These are phyloP conservation scores for Arachis stenosperma DNA, from an alignment of 306 rosid species.

Conservation along the genomic window DNA sequence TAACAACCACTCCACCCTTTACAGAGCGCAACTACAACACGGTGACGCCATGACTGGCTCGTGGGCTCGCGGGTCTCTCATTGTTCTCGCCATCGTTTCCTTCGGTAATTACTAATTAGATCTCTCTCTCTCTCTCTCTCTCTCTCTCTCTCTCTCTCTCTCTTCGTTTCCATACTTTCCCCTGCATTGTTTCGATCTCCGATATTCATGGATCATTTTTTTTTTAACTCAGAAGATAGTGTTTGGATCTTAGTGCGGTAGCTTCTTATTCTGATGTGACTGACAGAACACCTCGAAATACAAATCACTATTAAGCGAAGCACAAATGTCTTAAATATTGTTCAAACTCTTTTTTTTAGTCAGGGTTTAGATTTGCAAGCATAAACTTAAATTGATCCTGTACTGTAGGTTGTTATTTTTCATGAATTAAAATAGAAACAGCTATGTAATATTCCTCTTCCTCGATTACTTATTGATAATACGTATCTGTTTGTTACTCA, in stretches of 20 bases:
- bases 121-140: constrained; percentile 26
- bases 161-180: not conserved
- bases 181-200: not conserved
- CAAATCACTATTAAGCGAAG: not conserved
- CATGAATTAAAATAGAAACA: too few species aligned
- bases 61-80: constrained; percentile 60
- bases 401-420: too few species aligned
- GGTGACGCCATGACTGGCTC: constrained; percentile 71
- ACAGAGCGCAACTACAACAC: not conserved
- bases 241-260: not conserved
- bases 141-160: constrained; percentile 16
- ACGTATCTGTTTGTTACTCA: not conserved
- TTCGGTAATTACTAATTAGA: constrained; percentile 53
- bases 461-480: too few species aligned
- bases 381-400: too few species aligned
- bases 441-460: not conserved
- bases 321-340: not conserved
- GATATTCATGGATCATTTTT: constrained; percentile 10
- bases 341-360: not conserved
- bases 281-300: too few species aligned
- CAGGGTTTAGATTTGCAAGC: too few species aligned
- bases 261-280: not conserved
- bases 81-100: constrained; percentile 61
- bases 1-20: not conserved
- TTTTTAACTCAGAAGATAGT: not conserved